Base-by-base conservation (phyloP, 768 basidiomycete species). In the Kwoniella sp. region DNA sequence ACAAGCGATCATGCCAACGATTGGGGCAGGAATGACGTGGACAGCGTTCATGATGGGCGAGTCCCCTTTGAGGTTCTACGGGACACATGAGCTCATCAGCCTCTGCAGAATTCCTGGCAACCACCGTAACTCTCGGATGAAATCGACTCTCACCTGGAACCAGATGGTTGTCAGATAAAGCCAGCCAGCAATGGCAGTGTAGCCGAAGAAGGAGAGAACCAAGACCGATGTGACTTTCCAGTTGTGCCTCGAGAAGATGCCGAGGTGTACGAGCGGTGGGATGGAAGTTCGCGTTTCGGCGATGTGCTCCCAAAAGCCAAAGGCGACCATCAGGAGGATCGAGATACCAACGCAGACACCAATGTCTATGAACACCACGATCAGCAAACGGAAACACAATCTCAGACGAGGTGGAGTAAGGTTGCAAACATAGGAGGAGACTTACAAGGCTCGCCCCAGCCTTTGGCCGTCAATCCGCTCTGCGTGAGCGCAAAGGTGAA, bases 401-500 rank as follows among this genome's bases (percentile, higher is more conserved):
- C 70, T 61, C 30, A 70, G 61, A 12, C 74, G 45, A 12, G 75
- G 75, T 4, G 73, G 71, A n/a, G 65, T 48, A 12, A 57, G 50
- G 1, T n/a, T n/a, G 48, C 50, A 65, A 50, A 74, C 63, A 41
- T 45, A 13, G 20, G 15, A 22, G 20, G 25, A 41, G 38, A 72
- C 85, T 55, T 70, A 87, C 86, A 86, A 17, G 82, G 74, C 7
- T 87, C 86, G 2, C 72, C 79, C 89, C 89, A 91, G 9, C 85
- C 84, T 2, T 85, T 55, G 0, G 83, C 82, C 3, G 85, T 87
- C 12, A 85, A 79, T 17, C 83, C 84, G 15, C 86, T 89, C 67
- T 90, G 85, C 48, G 87, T 86, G 1, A 92, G 84, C 0, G 88
- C 86, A 68, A 91, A 91, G 11, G 87, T 83, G 68, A 92, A 84